A percentile compares a stretch with the other conserved stretches of the same genome.
phyloP scores from a whole-genome alignment of 1,139 yeast species.

The Kazachstania sp. region DNA sequence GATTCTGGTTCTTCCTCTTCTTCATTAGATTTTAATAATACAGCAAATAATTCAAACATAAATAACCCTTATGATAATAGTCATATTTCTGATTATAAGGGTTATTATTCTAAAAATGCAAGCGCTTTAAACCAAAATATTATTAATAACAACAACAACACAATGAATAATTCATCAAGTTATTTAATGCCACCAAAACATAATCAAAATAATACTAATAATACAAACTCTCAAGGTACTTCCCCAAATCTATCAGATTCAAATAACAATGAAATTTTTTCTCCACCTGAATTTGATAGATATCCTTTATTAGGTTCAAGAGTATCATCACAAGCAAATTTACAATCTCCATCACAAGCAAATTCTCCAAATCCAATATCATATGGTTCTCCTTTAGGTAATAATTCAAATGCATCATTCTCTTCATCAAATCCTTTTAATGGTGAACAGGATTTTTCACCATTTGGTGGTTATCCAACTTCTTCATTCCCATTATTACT shows the following conservation, averaged over 20 bases:
- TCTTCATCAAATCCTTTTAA: conserved; percentile 8
- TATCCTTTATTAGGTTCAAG: conserved; percentile 47
- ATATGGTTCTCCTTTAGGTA: background rate
- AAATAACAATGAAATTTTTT: conserved; percentile 25
- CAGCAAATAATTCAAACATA: background rate
- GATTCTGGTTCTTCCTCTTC: conserved; percentile 10
- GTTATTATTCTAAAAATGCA: conserved; percentile 25
- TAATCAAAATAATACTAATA: background rate
- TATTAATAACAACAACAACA: conserved; percentile 4
- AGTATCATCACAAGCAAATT: conserved; percentile 2
- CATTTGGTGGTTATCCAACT: conserved; percentile 94
- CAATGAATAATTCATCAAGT: conserved; percentile 4
- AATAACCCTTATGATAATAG: background rate
- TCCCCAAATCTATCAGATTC: conserved; percentile 8
- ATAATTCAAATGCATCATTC: conserved; percentile 5
- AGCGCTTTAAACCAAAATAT: background rate
- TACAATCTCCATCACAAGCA: conserved; percentile 1
- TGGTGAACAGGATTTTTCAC: conserved; percentile 51
- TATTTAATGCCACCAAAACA: conserved; percentile 1
- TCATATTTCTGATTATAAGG: conserved; percentile 24
- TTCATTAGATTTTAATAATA: conserved; percentile 8
- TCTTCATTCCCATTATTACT: conserved; percentile 74
- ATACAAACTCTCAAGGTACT: background rate
- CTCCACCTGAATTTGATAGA: conserved; percentile 50
- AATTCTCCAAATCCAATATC: background rate